phyloP scores from a whole-genome alignment of 1,284 basidiomycete species.

The Ganoderma meredithae region DNA sequence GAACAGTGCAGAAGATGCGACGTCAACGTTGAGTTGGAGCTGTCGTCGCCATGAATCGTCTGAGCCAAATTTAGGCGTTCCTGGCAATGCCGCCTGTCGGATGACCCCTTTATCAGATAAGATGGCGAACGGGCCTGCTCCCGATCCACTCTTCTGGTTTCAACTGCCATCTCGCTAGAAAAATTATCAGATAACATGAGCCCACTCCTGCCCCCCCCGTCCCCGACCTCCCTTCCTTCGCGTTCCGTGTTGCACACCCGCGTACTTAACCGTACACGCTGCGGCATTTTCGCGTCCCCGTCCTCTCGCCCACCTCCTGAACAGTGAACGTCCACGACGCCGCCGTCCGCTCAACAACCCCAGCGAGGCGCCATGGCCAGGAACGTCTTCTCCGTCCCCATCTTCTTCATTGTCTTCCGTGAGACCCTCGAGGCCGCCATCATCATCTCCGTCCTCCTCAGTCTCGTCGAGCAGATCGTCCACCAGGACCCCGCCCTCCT shows the following conservation, averaged over 20 bases:
- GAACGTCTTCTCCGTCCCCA: slow-evolving; percentile 79
- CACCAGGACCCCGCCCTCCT: slow-evolving; percentile 47
- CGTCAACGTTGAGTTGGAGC: not conserved
- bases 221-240: not conserved
- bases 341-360: slow-evolving; percentile 9
- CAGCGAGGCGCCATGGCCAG: slow-evolving; percentile 53
- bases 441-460: slow-evolving; percentile 88
- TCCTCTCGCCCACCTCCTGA: slow-evolving; percentile 26
- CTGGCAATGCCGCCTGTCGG: not conserved
- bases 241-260: slow-evolving; percentile 4
- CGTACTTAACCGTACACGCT: slow-evolving; percentile 25
- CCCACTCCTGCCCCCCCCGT: not conserved
- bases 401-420: slow-evolving; percentile 91
- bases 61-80: not conserved
- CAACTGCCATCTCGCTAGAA: slow-evolving; percentile 1
- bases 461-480: slow-evolving; percentile 84
- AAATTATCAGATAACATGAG: slow-evolving; percentile 31
- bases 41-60: not conserved
- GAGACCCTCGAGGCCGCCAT: slow-evolving; percentile 91
- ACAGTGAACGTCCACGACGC: slow-evolving; percentile 28
- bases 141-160: slow-evolving; percentile 1
- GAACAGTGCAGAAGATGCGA: not conserved
- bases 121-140: not conserved
- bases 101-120: slow-evolving; percentile 6
- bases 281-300: slow-evolving; percentile 20